Percentiles rank a stretch among this genome's conserved stretches.
These are phyloP conservation scores for Fusarium xylarioides DNA, from an alignment of 2,329 filamentous ascomycete genomes.

Conservation along the genomic window DNA sequence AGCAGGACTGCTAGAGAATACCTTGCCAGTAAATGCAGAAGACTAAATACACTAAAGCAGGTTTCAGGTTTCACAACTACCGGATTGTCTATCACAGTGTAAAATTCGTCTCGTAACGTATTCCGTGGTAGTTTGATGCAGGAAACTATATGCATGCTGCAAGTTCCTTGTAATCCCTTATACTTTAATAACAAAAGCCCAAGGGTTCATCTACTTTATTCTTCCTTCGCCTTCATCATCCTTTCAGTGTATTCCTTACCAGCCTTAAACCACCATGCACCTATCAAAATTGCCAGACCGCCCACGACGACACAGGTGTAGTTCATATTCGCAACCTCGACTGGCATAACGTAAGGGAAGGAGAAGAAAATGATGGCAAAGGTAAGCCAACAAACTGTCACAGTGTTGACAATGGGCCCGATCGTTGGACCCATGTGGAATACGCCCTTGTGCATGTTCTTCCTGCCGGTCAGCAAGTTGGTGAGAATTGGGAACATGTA, in stretches of 20 bases:
- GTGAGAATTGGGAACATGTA: conserved; percentile 7
- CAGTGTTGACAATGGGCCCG: neutral
- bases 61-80: too few relatives aligned
- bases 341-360: conserved; percentile 2
- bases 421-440: neutral
- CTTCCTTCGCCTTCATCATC: neutral
- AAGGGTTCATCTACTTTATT: neutral
- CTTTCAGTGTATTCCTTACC: neutral
- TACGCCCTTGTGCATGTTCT: conserved; percentile 4
- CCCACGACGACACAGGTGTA: conserved; percentile 7
- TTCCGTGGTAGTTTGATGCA: too few relatives aligned
- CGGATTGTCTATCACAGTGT: too few relatives aligned
- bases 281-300: neutral
- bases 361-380: conserved; percentile 15
- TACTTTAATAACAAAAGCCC: too few relatives aligned
- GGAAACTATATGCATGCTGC: too few relatives aligned
- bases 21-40: too few relatives aligned
- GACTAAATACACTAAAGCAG: too few relatives aligned
- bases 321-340: conserved; percentile 9
- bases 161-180: too few relatives aligned
- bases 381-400: neutral
- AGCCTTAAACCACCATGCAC: neutral
- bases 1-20: too few relatives aligned
- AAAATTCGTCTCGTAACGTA: too few relatives aligned
- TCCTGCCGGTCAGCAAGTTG: neutral